A percentile compares a stretch with the other conserved stretches of the same genome.
Conservation (phyloP, 2,329 filamentous ascomycete genomes). For the Stachybotrys echinatus region DNA sequence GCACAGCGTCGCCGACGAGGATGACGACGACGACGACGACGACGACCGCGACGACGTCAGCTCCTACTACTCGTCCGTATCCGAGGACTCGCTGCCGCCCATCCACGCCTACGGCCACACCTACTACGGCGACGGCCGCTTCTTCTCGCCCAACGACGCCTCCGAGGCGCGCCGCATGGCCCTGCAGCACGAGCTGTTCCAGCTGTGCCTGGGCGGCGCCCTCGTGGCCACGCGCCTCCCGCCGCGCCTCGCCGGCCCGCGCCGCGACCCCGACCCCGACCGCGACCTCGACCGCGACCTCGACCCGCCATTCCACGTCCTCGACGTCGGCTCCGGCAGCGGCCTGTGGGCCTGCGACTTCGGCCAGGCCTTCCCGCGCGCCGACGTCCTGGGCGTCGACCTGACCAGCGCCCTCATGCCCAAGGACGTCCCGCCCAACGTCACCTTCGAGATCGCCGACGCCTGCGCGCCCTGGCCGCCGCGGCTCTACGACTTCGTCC, state of each 20-base stretch:
- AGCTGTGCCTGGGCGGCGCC: slow-evolving; percentile 24
- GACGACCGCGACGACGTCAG: slow-evolving; percentile 13
- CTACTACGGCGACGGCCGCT: slow-evolving; percentile 28
- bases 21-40: slow-evolving; percentile 11
- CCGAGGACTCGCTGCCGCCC: slow-evolving; percentile 23
- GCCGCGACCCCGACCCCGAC: slow-evolving; percentile 6
- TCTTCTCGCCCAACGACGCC: slow-evolving; percentile 27
- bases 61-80: slow-evolving; percentile 29
- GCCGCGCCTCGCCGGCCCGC: slow-evolving; percentile 16
- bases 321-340: slow-evolving; percentile 37
- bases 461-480: slow-evolving; percentile 41
- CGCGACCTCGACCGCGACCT: neutral
- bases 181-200: slow-evolving; percentile 27
- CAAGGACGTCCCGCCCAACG: slow-evolving; percentile 48
- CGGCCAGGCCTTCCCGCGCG: slow-evolving; percentile 32
- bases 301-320: slow-evolving; percentile 19
- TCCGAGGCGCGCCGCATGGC: slow-evolving; percentile 24
- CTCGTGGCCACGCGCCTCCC: slow-evolving; percentile 25
- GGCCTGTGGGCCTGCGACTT: slow-evolving; percentile 39
- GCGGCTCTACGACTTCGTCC: slow-evolving; percentile 32
- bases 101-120: slow-evolving; percentile 27
- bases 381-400: slow-evolving; percentile 34
- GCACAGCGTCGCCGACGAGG: slow-evolving; percentile 4
- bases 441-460: slow-evolving; percentile 55
- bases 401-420: slow-evolving; percentile 34